Evolutionary conservation across 441 rosid genomes (phyloP).

Genomic region (Raphanus hybrid): DNA sequence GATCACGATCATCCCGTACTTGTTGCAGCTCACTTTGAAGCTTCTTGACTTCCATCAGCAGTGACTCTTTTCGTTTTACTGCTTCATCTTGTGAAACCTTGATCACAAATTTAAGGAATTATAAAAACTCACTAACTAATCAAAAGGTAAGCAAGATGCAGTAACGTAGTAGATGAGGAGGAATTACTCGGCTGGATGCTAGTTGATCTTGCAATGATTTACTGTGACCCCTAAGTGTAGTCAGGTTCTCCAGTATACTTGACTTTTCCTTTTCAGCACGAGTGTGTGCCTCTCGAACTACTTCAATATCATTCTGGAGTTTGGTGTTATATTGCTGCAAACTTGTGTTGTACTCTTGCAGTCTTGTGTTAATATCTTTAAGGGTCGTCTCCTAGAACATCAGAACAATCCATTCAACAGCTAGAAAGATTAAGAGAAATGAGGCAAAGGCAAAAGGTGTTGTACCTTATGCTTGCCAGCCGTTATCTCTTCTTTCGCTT

Average conservation of each 20-base stretch:
- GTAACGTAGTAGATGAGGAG: background rate
- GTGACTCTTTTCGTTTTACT: constrained; percentile 62
- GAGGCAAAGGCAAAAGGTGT: too few species aligned
- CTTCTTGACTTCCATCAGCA: constrained; percentile 67
- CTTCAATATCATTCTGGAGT: constrained; percentile 66
- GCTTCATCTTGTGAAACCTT: constrained; percentile 88
- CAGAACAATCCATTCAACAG: constrained; percentile 27
- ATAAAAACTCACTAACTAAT: background rate
- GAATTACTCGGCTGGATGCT: constrained; percentile 66
- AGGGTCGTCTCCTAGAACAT: constrained; percentile 60
- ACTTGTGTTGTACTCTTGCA: constrained; percentile 86
- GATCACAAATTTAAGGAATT: background rate
- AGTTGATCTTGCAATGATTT: constrained; percentile 87
- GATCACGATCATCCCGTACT: constrained; percentile 93
- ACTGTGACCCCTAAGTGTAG: constrained; percentile 83
- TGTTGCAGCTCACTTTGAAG: constrained; percentile 82
- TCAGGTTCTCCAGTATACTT: constrained; percentile 82
- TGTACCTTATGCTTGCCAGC: constrained; percentile 78
- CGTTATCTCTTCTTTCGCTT: constrained; percentile 67
- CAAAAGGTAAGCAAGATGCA: background rate
- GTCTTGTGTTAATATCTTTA: constrained; percentile 77
- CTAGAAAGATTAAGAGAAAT: too few species aligned
- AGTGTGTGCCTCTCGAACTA: constrained; percentile 57
- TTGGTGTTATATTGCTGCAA: constrained; percentile 80
- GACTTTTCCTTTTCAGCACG: constrained; percentile 81